Evolutionary conservation across 352 stramenopile species (phyloP).

Genomic region (Pythium volutum): DNA sequence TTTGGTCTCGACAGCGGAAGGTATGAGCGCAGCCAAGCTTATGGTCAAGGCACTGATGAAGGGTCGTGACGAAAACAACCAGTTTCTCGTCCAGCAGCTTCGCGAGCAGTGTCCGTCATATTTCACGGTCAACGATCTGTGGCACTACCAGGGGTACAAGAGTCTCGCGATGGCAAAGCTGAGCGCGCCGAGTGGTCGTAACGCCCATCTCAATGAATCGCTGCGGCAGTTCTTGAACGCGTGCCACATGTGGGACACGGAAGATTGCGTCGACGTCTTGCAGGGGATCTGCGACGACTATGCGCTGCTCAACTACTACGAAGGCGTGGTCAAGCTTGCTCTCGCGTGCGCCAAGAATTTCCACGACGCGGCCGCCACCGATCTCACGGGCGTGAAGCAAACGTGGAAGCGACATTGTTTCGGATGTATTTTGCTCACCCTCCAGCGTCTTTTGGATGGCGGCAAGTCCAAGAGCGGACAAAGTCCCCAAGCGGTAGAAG

Average conservation of each 20-base stretch:
- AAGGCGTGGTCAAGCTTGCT: constrained; percentile 82
- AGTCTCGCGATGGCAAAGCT: constrained; percentile 78
- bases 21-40: constrained; percentile 52
- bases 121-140: constrained; percentile 78
- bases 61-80: constrained; percentile 75
- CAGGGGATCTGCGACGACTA: constrained; percentile 83
- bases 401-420: constrained; percentile 76
- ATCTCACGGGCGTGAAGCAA: constrained; percentile 61
- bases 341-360: constrained; percentile 81
- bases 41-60: constrained; percentile 83
- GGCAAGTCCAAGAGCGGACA: constrained; percentile 28
- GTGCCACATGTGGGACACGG: constrained; percentile 84
- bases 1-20: constrained; percentile 65
- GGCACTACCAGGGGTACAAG: constrained; percentile 85
- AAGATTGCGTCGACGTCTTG: constrained; percentile 71
- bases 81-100: constrained; percentile 81
- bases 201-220: constrained; percentile 64
- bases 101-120: constrained; percentile 80
- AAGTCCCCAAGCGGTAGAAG: constrained; percentile 67
- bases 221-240: constrained; percentile 78
- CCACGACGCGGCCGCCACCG: constrained; percentile 56
- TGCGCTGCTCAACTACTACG: constrained; percentile 73
- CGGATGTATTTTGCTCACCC: constrained; percentile 64
- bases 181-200: constrained; percentile 57
- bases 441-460: constrained; percentile 53